Base-by-base conservation (phyloP, 148 eudicot genomes). In the Camellia sinensis region DNA sequence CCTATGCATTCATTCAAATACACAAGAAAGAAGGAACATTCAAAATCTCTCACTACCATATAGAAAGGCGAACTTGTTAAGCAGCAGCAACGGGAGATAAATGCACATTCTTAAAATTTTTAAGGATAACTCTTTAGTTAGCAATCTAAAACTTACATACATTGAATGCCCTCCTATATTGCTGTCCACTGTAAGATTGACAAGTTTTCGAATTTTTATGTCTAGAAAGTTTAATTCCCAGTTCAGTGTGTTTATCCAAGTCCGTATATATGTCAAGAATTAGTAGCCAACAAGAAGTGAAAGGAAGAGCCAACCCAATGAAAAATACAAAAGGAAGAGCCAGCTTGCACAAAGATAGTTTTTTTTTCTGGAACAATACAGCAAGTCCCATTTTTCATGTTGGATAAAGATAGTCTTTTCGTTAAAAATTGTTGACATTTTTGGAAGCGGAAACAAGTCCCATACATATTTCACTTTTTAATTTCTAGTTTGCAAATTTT, bases 1-100 rank as follows among this genome's bases (percentile, higher is more conserved):
- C 92, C 99, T 93, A 83, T 80, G 22, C 48, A 74, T 57, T 6
- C 59, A 76, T 60, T 48, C 71, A n/a, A n/a, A 62, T 40, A 63
- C 22, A 72, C 7, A 43, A 6, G 18, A 73, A 57, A 14, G 12
- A 57, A 57, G 17, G 17, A 14, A 10, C 17, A 57, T 14, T 7
- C 61, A 57, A 57, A 3, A 14, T 57, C 52, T 57, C 61, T 57
- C 61, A 14, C 3, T 48, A 48, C 52, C 5, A 48, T 0, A 48
- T 48, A 48, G 52, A 14, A 57, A 57, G 61, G 17, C 7, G n/a
- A 57, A 57, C 61, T 57, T n/a, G 64, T 61, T 61, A n/a, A 15
- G 21, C 21, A 17, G 21, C 21, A 61, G 7, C 21, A 18, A 4
- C 21, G 1, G 64, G 64, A 61, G 21, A 61, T 29, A 29, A 61